Evolutionary conservation across 2,329 filamentous ascomycete genomes (phyloP), one percentile per base, ranked within the genome.

Genomic region (Davidsoniella eucalypti): DNA sequence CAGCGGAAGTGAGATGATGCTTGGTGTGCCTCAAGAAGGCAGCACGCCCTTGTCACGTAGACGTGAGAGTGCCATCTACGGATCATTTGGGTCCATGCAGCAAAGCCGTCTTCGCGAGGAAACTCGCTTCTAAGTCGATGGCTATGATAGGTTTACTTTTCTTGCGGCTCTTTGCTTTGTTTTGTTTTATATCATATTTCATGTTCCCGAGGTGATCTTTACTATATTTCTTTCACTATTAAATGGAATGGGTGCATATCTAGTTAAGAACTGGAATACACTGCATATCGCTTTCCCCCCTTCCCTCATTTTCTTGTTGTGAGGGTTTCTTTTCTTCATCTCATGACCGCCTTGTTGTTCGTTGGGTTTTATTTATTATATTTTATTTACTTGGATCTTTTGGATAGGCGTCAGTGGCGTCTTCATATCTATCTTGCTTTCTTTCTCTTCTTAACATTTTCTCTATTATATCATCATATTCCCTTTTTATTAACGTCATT

Each of bases 11-110:
- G 48, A 50, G 14, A 47, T 50, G 47, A 53, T 53, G 47, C 26
- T 53, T 26, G 51, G 51, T 16, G 44, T 53, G 6, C 51, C 51
- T 29, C 47, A 53, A 18, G 51, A 50, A 21, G 14, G n/a, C n/a
- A 40, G 33, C 12, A 14, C 26, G 29, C 21, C 50, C 6, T 40
- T 26, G 50, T 59, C 45, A 10, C 73, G 69, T 58, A 68, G 75
- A 45, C 70, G 78, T 46, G 77, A 82, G 61, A 82, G 78, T 57
- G 66, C 69, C 43, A 75, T 81, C 61, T 75, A 78, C 54, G 69
- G 71, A 67, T 72, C 58, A 68, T 70, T 59, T 67, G 72, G 58
- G 67, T 71, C 52, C 65, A 65, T 50, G 38, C 50, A 46, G 43
- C 50, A 69, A 58, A 75, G 71, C 55, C 72, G 72, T 9, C 63